Evolutionary conservation across 2,329 filamentous ascomycete genomes (phyloP), one percentile per base, ranked within the genome.

Genomic region (Neophaeococcomyces aloes): DNA sequence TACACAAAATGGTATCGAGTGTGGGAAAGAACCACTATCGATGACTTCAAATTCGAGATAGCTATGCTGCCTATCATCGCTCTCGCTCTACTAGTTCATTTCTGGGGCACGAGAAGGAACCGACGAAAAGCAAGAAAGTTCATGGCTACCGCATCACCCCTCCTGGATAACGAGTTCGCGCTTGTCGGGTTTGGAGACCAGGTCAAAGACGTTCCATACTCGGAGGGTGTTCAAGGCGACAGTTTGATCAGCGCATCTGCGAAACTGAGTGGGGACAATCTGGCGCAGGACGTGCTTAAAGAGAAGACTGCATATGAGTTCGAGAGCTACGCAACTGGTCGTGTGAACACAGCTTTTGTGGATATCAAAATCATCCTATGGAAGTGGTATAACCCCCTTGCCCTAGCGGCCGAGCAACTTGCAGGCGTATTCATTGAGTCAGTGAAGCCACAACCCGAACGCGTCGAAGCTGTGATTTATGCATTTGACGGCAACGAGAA

Each of bases 1-100:
- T 95, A 83, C 65, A 94, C 87, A 40, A 86, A 86, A 71, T 98
- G 91, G 91, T 98, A 96, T 69, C 86, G 87, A 45, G 72, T 96
- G 49, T 91, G 94, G 75, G 88, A 96, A 75, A 86, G 91, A 59
- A 80, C 88, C 58, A 79, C 79, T 19, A 69, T 81, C 48, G 74
- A 73, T 58, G 91, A 98, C 63, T 98, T 98, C 74, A 79, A 79
- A 66, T 75, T 81, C 57, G 91, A 98, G 69, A 82, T 84, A 47
- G 68, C 87, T 61, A 83, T 98, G 57, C 68, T 95, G 48, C 75
- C 76, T 27, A 71, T 87, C 58, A 77, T 95, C 55, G 59, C 80
- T 42, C 53, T 94, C 42, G 75, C 95, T 52, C 71, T 95, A 52
- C 61, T 80, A 32, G 68, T 94, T 50, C 88, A 96, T 62, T 66